Evolutionary conservation across 2,329 filamentous ascomycete species (phyloP), one percentile per base, ranked within the genome.

Genomic region (Monilinia laxa): DNA sequence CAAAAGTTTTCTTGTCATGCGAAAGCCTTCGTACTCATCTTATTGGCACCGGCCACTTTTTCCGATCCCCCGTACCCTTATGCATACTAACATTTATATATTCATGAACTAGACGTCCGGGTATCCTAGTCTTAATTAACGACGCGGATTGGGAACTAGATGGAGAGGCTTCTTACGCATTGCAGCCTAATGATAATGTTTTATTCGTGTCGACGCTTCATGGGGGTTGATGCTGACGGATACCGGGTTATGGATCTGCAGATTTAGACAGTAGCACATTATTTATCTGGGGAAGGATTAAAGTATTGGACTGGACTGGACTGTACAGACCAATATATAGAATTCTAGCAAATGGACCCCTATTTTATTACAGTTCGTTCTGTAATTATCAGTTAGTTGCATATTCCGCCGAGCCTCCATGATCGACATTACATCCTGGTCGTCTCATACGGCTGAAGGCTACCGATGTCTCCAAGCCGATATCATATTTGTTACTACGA

Each of bases 101-200:
- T 74, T 71, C 68, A 72, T 38, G 25, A 62, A 62, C 40, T 57
- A 98, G 94, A 68, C 93, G 95, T 64, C 95, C 95, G 6, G 95
- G 95, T 3, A 97, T 99, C 77, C 85, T 99, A 54, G 94, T 97
- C 38, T 84, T 99, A 67, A 96, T 99, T 78, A 99, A 99, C 77
- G 95, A 99, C 74, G 92, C 93, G 35, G 95, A 99, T 78, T 99
- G 95, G 95, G 95, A 98, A 78, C 85, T 99, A 16, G 95, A 98
- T 79, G 95, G 93, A 23, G 94, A 98, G 79, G 93, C 95, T 76
- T 85, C 87, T 71, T 98, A 98, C 76, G 89, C 93, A 79, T 80
- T 99, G 67, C 88, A 94, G 79, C 79, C 82, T 69, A 85, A 88
- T 67, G 95, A 99, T 80, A 94, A 91, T 76, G 91, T 99, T 73